Evolutionary conservation across 176 grass and related monocot genomes (phyloP).

Genomic region (Oryza glaberrima): DNA sequence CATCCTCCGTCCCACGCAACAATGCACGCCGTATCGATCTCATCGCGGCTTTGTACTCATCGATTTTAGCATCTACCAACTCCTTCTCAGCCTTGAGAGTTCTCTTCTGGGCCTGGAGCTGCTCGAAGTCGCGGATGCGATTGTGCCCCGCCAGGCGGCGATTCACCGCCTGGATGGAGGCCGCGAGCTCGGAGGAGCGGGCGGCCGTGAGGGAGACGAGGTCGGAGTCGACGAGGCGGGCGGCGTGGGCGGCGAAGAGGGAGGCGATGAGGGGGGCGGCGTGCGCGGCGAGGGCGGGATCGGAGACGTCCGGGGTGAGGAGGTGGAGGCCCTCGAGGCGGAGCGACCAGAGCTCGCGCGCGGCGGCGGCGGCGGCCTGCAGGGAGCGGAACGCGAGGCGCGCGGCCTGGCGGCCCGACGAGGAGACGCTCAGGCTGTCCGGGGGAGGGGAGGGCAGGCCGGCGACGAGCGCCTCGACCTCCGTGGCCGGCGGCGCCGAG

Average conservation of each 20-base stretch:
- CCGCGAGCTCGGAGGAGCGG: constrained; percentile 32
- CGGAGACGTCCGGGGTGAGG: constrained; percentile 40
- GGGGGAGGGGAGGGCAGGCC: constrained; percentile 31
- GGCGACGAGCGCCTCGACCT: constrained; percentile 57
- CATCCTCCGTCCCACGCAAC: constrained; percentile 19
- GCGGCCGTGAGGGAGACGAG: constrained; percentile 36
- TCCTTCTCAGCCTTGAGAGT: constrained; percentile 54
- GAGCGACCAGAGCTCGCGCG: constrained; percentile 61
- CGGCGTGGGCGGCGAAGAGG: constrained; percentile 59
- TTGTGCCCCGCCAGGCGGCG: constrained; percentile 14
- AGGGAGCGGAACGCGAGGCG: constrained; percentile 47
- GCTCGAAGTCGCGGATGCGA: constrained; percentile 13
- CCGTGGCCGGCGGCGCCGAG: constrained; percentile 31
- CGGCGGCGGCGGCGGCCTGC: constrained; percentile 53
- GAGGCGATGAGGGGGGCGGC: constrained; percentile 49
- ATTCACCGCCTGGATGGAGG: constrained; percentile 43
- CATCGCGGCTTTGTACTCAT: constrained; percentile 62
- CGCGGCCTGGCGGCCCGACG: constrained; percentile 46
- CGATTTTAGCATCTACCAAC: constrained; percentile 51
- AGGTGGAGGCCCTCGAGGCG: constrained; percentile 74
- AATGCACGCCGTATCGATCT: constrained; percentile 40
- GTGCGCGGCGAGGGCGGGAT: constrained; percentile 25
- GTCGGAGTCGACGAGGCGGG: constrained; percentile 46
- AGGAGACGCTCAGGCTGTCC: constrained; percentile 29
- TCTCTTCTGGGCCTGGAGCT: constrained; percentile 47